Base-by-base conservation (phyloP, 257 asterid genomes). In the Fraxinus americana region DNA sequence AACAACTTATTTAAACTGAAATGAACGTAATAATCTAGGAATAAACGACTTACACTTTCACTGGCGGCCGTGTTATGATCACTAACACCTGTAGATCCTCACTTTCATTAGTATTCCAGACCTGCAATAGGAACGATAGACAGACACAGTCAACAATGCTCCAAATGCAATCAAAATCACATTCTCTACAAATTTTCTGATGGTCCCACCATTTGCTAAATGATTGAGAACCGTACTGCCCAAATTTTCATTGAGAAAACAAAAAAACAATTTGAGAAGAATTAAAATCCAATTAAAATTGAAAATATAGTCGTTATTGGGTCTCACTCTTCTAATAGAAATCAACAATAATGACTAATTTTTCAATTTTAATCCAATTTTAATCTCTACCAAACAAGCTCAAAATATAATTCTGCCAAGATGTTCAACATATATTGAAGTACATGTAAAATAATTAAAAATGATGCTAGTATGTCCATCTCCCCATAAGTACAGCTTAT, bases 31-130 rank as follows among this genome's bases (percentile, higher is more conserved):
- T 59, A 21, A 2, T 59, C 11, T 21, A 7, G 67, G 5, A 30
- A 70, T 29, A 70, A 27, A 32, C 21, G 57, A 79, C 97, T 91
- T 82, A 95, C 99, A 87, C 95, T 90, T 95, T 95, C 73, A 85
- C 82, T 1, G 99, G 99, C 0, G 99, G 99, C 30, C 98, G 93
- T 71, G 99, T 91, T 81, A 95, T 88, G 39, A 89, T 77, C 77
- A 91, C 96, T 75, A 93, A 84, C 74, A 87, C 72, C 80, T 95
- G 99, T 85, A 95, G 77, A 87, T 93, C 98, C 77, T 92, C 96
- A 2, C 82, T 70, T 38, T 82, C 83, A 34, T 90, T 80, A 3
- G 97, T 93, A 88, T 91, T 93, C 92, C 92, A 83, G 50, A 95
- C 83, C 99, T 95, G 88, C 29, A 75, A 72, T 27, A 29, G 34